Evolutionary conservation across 495 filamentous ascomycete genomes (phyloP).

Genomic region (Penicillium bovifimosum): DNA sequence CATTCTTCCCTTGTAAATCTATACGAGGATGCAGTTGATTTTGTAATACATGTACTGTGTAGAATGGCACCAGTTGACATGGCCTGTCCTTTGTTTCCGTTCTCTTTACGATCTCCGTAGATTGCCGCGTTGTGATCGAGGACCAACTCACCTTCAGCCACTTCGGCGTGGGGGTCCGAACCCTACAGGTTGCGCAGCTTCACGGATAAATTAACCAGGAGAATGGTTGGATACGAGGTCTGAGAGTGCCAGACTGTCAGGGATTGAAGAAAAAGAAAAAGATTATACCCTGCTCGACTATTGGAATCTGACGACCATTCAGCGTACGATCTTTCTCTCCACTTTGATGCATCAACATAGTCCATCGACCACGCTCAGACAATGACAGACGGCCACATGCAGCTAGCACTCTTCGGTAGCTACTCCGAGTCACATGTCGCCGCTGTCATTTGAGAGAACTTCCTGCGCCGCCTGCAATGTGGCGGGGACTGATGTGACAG

Average conservation of each 20-base stretch:
- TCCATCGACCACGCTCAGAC: not conserved
- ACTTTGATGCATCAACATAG: not conserved
- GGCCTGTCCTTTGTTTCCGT: not conserved
- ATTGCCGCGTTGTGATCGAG: constrained; percentile 1
- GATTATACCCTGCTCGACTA: not conserved
- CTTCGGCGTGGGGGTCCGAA: not conserved
- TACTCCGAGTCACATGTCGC: constrained; percentile 3
- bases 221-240: not conserved
- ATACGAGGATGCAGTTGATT: constrained; percentile 14
- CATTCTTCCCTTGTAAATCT: not conserved
- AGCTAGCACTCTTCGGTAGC: not conserved
- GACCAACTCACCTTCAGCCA: not conserved
- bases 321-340: not conserved
- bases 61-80: not conserved
- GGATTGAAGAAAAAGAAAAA: not conserved
- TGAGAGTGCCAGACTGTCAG: not conserved
- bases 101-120: not conserved
- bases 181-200: not conserved
- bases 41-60: not conserved
- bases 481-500: not conserved
- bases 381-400: constrained; percentile 9
- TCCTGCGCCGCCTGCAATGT: not conserved
- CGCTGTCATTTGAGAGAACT: not conserved
- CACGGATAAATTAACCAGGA: not conserved
- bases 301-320: constrained; percentile 1